phyloP scores from a whole-genome alignment of 495 filamentous ascomycete genomes.

The Astrothelium macrocarpum region DNA sequence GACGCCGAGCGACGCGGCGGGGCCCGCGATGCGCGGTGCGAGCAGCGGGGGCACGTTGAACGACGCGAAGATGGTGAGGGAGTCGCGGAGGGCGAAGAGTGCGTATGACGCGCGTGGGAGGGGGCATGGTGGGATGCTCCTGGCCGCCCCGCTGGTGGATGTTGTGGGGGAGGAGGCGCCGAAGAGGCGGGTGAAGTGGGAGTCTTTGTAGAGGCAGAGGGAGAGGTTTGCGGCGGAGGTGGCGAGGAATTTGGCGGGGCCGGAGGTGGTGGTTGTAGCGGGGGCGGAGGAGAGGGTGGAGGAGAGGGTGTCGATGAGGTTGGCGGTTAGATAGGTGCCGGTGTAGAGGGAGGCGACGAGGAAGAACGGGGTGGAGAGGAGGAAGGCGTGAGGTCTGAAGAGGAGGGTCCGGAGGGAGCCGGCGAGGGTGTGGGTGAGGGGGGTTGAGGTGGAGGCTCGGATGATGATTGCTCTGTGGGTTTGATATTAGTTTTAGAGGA shows the following conservation, averaged over 20 bases:
- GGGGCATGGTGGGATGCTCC: constrained; percentile 36
- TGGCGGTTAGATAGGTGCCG: constrained; percentile 85
- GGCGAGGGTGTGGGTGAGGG: constrained; percentile 59
- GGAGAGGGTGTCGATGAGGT: constrained; percentile 70
- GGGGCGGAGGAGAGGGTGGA: constrained; percentile 54
- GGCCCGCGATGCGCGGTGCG: constrained; percentile 45
- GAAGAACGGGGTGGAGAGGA: constrained; percentile 72
- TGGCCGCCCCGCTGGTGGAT: constrained; percentile 43
- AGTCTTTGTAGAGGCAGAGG: constrained; percentile 89
- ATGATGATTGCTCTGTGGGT: constrained; percentile 75
- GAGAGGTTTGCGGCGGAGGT: constrained; percentile 78
- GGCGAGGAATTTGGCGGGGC: constrained; percentile 71
- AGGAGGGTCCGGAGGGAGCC: constrained; percentile 55
- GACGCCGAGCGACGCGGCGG: constrained; percentile 40
- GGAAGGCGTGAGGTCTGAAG: constrained; percentile 55
- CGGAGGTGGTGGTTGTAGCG: constrained; percentile 53
- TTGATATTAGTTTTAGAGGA: neutral
- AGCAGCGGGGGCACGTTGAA: constrained; percentile 84
- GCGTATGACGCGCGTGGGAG: constrained; percentile 56
- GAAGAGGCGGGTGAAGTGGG: constrained; percentile 74
- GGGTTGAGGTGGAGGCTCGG: constrained; percentile 74
- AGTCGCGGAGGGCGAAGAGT: constrained; percentile 78
- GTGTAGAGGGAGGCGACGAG: constrained; percentile 82
- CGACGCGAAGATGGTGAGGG: constrained; percentile 82
- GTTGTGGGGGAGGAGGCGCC: constrained; percentile 42